Percentiles rank a stretch among this genome's conserved stretches.
These are phyloP conservation scores for Ceratobasidium sp. DNA, from an alignment of 1,284 basidiomycete genomes.

Conservation along the genomic window DNA sequence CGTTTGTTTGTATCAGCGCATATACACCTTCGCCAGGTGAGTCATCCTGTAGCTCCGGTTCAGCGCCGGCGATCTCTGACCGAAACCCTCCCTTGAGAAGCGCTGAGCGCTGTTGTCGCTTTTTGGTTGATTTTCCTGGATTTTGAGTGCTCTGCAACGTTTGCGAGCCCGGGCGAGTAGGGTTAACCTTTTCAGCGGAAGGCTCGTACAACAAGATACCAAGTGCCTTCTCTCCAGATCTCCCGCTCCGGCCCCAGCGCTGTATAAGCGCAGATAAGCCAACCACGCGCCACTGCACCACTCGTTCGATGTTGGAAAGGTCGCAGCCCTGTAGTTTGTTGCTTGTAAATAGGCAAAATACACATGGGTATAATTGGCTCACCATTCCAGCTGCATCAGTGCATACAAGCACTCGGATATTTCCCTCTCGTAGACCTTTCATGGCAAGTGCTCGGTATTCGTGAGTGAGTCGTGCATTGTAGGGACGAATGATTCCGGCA, in stretches of 20 bases:
- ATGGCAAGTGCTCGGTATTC: constrained; percentile 6
- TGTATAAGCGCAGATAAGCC: constrained; percentile 52
- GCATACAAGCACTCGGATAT: constrained; percentile 52
- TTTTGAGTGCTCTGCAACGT: neutral
- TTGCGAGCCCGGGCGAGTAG: neutral
- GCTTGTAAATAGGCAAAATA: neutral
- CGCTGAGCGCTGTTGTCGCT: neutral
- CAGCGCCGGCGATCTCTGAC: neutral
- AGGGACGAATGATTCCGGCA: constrained; percentile 15
- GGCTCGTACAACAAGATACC: constrained; percentile 21
- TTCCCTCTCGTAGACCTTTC: constrained; percentile 46
- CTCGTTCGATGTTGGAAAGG: constrained; percentile 53
- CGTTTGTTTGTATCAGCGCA: constrained; percentile 1
- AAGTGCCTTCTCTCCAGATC: neutral
- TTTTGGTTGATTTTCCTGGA: neutral
- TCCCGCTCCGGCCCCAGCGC: constrained; percentile 44
- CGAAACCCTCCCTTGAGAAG: neutral
- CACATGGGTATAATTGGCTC: constrained; percentile 27
- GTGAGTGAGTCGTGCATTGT: constrained; percentile 6
- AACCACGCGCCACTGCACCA: constrained; percentile 54
- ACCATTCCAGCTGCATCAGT: constrained; percentile 57
- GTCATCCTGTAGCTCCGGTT: constrained; percentile 3
- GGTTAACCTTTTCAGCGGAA: constrained; percentile 6
- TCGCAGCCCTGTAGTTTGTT: constrained; percentile 52
- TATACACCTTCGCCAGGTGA: constrained; percentile 11